Evolutionary conservation across 2,329 filamentous ascomycete genomes (phyloP), one percentile per base, ranked within the genome.

Genomic region (Plenodomus tracheiphilus): DNA sequence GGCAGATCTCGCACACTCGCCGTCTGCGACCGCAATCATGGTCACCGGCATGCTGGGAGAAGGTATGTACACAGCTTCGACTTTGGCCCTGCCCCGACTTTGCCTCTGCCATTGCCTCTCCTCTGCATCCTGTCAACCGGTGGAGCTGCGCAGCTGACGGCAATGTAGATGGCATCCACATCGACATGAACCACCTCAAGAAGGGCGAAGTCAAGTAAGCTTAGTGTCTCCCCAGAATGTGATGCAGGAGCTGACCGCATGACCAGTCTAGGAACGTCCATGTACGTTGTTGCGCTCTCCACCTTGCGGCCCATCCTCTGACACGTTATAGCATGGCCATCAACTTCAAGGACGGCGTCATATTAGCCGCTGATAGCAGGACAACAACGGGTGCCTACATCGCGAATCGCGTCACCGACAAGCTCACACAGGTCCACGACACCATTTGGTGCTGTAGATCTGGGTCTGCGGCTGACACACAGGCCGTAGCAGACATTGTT

Each of bases 401-500:
- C 71, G 94, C 94, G 66, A 99, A 99, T 77, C 88, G 94, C 81
- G 94, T 99, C 60, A 99, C 94, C 58, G 94, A 99, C 83, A 99
- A 99, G 82, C 86, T 99, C 73, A 99, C 94, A 68, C 89, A 92
- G 80, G 93, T 99, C 53, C 89, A 96, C 78, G 94, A 99, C 76
- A 97, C 93, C 51, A 97, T 99, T 77, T 99, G 94, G 94, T 99
- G 94, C 80, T 99, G 94, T 80, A 88, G 94, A 69, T 97, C 94
- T 53, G 94, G 94, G 43, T 99, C 94, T 20, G 94, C 94, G 25
- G 94, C 94, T 61, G 94, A 99, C 72, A 99, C 94, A 51, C 94
- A 99, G 77, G 94, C 94, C 41, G 91, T 99, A 41, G 94, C 94
- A 51, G 94, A 99, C 70, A 97, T 99, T 66, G 94, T 99, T 36